These are phyloP conservation scores for Aureobasidium sp. DNA, from an alignment of 2,329 filamentous ascomycete genomes.

Conservation along the genomic window DNA sequence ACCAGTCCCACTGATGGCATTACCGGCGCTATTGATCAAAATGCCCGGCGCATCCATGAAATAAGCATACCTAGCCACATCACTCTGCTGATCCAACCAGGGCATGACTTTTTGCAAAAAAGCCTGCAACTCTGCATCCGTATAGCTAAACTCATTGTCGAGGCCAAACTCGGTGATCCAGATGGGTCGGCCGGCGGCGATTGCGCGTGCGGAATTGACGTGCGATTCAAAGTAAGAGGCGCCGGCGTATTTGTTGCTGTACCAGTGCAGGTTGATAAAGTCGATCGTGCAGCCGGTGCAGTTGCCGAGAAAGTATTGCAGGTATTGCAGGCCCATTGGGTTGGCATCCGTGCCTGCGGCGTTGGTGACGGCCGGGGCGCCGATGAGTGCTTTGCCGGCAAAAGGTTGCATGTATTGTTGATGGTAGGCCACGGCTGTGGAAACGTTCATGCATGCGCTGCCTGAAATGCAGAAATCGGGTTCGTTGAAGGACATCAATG, in stretches of 20 bases:
- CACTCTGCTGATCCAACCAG: constrained; percentile 34
- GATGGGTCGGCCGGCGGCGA: constrained; percentile 21
- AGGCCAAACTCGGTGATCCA: constrained; percentile 56
- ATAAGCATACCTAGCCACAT: constrained; percentile 35
- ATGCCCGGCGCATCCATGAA: constrained; percentile 28
- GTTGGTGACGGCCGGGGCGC: constrained; percentile 55
- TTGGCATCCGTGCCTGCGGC: constrained; percentile 31
- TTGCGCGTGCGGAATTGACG: constrained; percentile 24
- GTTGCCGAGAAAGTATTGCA: constrained; percentile 44
- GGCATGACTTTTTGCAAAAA: constrained; percentile 44
- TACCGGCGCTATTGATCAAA: constrained; percentile 23
- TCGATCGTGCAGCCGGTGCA: constrained; percentile 50
- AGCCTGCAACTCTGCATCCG: constrained; percentile 32
- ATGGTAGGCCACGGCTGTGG: constrained; percentile 44
- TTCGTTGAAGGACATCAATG: constrained; percentile 62
- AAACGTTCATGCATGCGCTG: constrained; percentile 51
- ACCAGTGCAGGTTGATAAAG: constrained; percentile 59
- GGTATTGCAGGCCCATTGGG: constrained; percentile 45
- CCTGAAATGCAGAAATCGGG: constrained; percentile 46
- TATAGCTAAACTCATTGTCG: constrained; percentile 20
- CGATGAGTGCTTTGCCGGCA: constrained; percentile 42
- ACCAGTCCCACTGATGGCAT: constrained; percentile 22
- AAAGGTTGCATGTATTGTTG: constrained; percentile 49
- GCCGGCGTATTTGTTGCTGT: constrained; percentile 33
- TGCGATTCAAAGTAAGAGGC: constrained; percentile 38